Evolutionary conservation across 768 basidiomycete species (phyloP), one percentile per base, ranked within the genome.

Genomic region (Crassisporium funariophilum): DNA sequence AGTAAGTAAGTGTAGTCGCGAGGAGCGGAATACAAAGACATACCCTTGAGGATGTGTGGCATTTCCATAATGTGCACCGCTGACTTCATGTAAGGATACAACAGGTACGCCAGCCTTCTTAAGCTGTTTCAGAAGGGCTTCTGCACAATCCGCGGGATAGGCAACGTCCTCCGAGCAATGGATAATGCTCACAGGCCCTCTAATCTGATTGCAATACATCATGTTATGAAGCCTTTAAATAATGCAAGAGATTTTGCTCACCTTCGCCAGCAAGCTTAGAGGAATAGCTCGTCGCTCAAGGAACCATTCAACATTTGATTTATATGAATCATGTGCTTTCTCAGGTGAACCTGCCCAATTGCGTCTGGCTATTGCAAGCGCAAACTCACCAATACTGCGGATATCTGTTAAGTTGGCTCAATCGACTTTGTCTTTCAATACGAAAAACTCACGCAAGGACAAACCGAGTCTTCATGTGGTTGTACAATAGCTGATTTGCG

Each of bases 81-180:
- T 52, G 2, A 69, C 56, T 17, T 54, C 36, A 41, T 57, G 50
- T 3, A 68, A 40, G 9, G 51, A 43, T 2, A 60, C 57, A 2
- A 49, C 34, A 4, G 49, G 16, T 1, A 64, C 54, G 2, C 60
- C 60, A 7, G 58, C 61, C 4, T 49, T 38, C 9, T 41, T 25
- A n/a, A 71, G 46, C 1, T 43, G 15, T 4, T 38, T 25, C 11
- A 46, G 48, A 3, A 67, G 53, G 1, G 58, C 58, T 31, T 65
- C 35, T 4, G 63, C 50, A 17, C 42, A 25, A 27, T 62, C 54
- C 4, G 53, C 6, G 2, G 58, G 40, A 45, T 71, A 71, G 7
- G 60, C 66, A 20, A 70, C 47, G 46, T 67, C 64, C 6, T 62
- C 59, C 10, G 43, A 36, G 46, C 63, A 64, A 33, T 66, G 62